Percentiles rank a stretch among this genome's conserved stretches.
Evolutionary conservation across 1,284 basidiomycete genomes (phyloP).

Genomic region (Malassezia yamatoensis): DNA sequence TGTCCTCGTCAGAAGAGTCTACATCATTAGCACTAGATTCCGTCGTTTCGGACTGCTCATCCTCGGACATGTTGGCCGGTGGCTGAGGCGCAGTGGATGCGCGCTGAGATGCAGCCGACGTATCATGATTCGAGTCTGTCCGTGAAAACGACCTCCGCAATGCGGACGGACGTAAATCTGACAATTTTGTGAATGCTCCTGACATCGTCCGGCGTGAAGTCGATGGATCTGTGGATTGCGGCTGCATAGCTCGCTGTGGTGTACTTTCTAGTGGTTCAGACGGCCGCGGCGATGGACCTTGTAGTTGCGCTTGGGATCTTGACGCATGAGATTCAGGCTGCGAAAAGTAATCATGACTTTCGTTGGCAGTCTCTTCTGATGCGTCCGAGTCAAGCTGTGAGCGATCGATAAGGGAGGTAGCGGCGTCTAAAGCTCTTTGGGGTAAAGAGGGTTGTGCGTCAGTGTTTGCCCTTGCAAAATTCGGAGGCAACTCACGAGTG

Average conservation of each 20-base stretch:
- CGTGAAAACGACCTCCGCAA: constrained; percentile 30
- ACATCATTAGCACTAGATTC: constrained; percentile 4
- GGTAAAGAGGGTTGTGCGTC: background rate
- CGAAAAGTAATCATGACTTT: constrained; percentile 11
- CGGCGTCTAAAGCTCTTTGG: background rate
- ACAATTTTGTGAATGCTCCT: constrained; percentile 25
- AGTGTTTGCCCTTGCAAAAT: background rate
- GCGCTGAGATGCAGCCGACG: background rate
- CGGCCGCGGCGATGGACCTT: constrained; percentile 10
- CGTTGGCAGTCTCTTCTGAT: background rate
- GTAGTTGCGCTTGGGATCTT: background rate
- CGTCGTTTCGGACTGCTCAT: background rate
- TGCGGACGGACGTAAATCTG: constrained; percentile 26
- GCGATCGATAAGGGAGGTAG: background rate
- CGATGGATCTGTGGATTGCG: background rate
- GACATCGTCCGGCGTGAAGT: constrained; percentile 8
- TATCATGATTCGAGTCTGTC: constrained; percentile 1
- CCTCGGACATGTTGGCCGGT: background rate
- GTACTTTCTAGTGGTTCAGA: constrained; percentile 8
- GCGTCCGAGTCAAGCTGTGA: background rate
- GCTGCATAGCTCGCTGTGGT: constrained; percentile 4
- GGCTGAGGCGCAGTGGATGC: background rate
- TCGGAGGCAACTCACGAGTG: constrained; percentile 1
- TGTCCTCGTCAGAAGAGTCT: constrained; percentile 3
- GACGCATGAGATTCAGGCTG: constrained; percentile 16